Evolutionary conservation across 768 basidiomycete genomes (phyloP).

Genomic region (Asterophora lycoperdoides): DNA sequence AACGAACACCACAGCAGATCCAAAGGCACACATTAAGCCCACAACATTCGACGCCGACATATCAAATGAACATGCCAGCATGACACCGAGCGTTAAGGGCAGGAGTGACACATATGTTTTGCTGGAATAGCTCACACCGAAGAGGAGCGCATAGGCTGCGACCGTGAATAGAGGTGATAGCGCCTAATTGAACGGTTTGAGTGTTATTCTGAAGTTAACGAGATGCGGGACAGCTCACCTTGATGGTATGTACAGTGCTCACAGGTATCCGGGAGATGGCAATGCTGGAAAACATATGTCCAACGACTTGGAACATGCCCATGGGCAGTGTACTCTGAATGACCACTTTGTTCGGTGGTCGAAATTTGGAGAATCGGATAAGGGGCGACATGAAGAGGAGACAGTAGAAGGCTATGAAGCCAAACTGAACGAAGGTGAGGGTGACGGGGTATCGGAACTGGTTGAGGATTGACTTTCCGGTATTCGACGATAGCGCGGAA

Average conservation of each 20-base stretch:
- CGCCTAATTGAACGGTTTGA: conserved; percentile 52
- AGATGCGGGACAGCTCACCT: conserved; percentile 49
- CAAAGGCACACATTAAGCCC: conserved; percentile 93
- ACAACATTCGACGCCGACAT: conserved; percentile 79
- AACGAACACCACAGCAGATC: conserved; percentile 95
- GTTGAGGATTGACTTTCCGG: conserved; percentile 91
- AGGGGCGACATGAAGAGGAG: conserved; percentile 77
- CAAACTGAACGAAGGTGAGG: conserved; percentile 96
- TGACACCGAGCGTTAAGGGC: conserved; percentile 94
- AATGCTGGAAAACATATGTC: conserved; percentile 96
- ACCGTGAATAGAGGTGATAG: conserved; percentile 97
- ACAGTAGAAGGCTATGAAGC: conserved; percentile 87
- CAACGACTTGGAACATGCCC: conserved; percentile 96
- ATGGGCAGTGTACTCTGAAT: conserved; percentile 83
- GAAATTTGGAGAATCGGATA: conserved; percentile 62
- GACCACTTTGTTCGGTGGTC: conserved; percentile 68
- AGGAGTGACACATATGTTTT: conserved; percentile 90
- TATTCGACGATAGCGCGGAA: conserved; percentile 93
- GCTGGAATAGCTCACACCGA: conserved; percentile 88
- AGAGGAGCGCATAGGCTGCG: conserved; percentile 88
- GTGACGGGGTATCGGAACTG: conserved; percentile 94
- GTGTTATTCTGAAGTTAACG: neutral
- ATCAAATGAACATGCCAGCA: conserved; percentile 95
- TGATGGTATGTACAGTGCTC: conserved; percentile 98
- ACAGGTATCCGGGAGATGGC: conserved; percentile 96